Base-by-base conservation (phyloP, 257 asterid genomes). In the Solanum ossicruentum region DNA sequence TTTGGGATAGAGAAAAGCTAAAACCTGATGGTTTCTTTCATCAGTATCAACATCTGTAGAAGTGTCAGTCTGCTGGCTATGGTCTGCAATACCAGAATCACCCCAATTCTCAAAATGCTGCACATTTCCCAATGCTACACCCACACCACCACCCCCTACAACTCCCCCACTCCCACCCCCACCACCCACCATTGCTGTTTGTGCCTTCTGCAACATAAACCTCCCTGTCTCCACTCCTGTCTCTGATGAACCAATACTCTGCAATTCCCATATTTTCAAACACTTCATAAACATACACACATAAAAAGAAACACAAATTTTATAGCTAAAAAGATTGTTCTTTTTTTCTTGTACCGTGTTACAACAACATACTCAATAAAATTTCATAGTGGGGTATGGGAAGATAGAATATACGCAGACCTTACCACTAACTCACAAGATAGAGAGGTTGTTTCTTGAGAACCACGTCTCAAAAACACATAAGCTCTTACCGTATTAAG, bases 171-270 rank as follows among this genome's bases (percentile, higher is more conserved):
- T 70, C 7, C 20, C 58, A 13, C 86, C 58, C 17, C 86, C 87
- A 61, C 67, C 86, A 32, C 82, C 90, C 87, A 85, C 83, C 88
- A 84, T 87, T 77, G 81, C 56, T 32, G 86, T 4, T 84, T 61
- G 85, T 49, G 89, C 16, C 7, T 84, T 90, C 86, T 89, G 92
- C 36, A 90, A 83, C 84, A 91, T 87, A 83, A 90, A 88, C 84
- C 83, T 91, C 39, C 95, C 93, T 83, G 95, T 85, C 60, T 88
- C 94, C 82, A 80, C 88, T 57, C 84, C 89, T 26, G 88, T 92
- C 70, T 88, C 93, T 52, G 97, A 86, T 83, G 97, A 92, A 72
- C 95, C 90, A 87, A 96, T 58, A 84, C 91, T 91, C 97, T 96
- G 90, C 77, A 84, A 47, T 36, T 61, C 84, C n/a, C 8, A 28